A percentile compares a stretch with the other conserved stretches of the same genome.
These are phyloP conservation scores for Coemansia sp. DNA, from an alignment of 192 early-diverging fungal species.

Conservation along the genomic window DNA sequence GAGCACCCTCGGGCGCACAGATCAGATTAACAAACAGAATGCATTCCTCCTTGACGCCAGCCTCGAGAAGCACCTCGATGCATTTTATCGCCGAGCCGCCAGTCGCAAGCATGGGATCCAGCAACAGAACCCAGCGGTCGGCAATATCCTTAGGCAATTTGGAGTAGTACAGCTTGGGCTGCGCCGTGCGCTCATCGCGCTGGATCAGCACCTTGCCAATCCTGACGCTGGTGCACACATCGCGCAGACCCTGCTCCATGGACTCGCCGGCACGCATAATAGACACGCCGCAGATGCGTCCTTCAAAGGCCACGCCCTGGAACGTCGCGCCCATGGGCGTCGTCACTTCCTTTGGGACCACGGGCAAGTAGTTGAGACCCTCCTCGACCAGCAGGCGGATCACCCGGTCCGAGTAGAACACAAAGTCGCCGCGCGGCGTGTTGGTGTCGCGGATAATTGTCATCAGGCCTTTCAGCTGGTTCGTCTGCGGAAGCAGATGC, in stretches of 20 bases:
- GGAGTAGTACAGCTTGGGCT: slow-evolving; percentile 87
- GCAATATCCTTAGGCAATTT: slow-evolving; percentile 88
- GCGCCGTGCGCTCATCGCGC: slow-evolving; percentile 88
- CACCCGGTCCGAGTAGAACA: slow-evolving; percentile 87
- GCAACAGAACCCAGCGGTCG: slow-evolving; percentile 74
- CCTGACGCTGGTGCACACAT: slow-evolving; percentile 81
- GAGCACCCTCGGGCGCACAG: slow-evolving; percentile 78
- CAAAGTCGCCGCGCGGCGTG: slow-evolving; percentile 84
- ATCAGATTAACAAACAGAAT: slow-evolving; percentile 93
- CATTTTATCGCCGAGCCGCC: slow-evolving; percentile 93
- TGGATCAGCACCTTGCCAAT: slow-evolving; percentile 97
- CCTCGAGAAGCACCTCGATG: slow-evolving; percentile 79
- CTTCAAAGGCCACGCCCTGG: slow-evolving; percentile 72
- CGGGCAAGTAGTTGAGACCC: slow-evolving; percentile 88
- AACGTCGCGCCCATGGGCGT: slow-evolving; percentile 76
- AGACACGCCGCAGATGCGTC: slow-evolving; percentile 88
- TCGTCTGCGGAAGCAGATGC: slow-evolving; percentile 64
- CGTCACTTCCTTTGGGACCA: slow-evolving; percentile 68
- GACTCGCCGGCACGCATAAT: slow-evolving; percentile 97
- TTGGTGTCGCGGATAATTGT: slow-evolving; percentile 80
- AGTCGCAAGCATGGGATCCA: slow-evolving; percentile 97
- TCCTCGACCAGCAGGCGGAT: slow-evolving; percentile 90
- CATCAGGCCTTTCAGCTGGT: slow-evolving; percentile 74
- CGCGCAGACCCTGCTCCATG: slow-evolving; percentile 80
- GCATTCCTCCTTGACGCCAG: slow-evolving; percentile 76